A percentile compares a stretch with the other conserved stretches of the same genome.
Evolutionary conservation across 2,329 filamentous ascomycete genomes (phyloP).

Genomic region (Fusarium equiseti): DNA sequence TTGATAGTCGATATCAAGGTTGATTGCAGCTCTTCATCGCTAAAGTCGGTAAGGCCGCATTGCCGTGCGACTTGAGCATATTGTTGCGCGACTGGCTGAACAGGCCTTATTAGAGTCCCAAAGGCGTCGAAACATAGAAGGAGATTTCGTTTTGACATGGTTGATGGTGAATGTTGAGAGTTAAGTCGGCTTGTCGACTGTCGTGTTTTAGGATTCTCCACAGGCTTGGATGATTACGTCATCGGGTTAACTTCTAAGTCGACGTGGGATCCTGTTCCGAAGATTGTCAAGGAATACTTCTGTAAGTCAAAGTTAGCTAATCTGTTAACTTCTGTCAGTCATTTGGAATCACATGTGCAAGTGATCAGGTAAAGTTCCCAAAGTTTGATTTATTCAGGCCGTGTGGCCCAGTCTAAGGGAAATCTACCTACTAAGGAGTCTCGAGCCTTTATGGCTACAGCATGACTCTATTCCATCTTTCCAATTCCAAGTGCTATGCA

Average conservation of each 20-base stretch:
- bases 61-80: slow-evolving; percentile 38
- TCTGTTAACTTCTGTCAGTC: not conserved
- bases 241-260: not conserved
- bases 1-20: slow-evolving; percentile 31
- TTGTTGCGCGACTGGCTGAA: slow-evolving; percentile 26
- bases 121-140: slow-evolving; percentile 41
- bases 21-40: slow-evolving; percentile 28
- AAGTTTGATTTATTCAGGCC: not conserved
- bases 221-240: slow-evolving; percentile 9
- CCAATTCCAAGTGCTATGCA: too few species aligned
- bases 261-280: too few species aligned
- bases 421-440: not conserved
- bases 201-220: not conserved
- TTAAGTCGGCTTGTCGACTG: not conserved
- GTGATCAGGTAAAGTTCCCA: not conserved
- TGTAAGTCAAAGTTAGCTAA: rapidly evolving
- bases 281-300: not conserved
- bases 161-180: not conserved
- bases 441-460: not conserved
- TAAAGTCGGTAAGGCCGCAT: slow-evolving; percentile 33
- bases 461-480: not conserved
- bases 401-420: not conserved
- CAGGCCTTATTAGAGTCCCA: slow-evolving; percentile 31
- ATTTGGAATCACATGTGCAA: not conserved
- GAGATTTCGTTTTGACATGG: slow-evolving; percentile 49